Conservation (phyloP, 176 grass and related monocot species). For the Triticum turgidum region DNA sequence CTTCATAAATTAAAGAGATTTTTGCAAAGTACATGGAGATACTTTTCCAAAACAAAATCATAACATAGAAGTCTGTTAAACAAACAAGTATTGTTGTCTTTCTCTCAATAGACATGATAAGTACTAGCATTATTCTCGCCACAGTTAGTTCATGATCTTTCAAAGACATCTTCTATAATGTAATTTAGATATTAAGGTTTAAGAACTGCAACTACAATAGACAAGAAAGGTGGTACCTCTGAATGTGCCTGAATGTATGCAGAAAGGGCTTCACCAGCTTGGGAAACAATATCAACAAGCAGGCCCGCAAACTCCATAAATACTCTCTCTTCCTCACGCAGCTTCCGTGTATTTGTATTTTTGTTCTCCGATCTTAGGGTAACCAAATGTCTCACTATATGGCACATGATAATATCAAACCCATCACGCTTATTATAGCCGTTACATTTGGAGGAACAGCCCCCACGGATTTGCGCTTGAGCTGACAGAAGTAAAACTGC, state of each 20-base stretch:
- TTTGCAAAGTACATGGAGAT: neutral
- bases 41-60: neutral
- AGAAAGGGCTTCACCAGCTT: neutral
- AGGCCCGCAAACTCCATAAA: neutral
- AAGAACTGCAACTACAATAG: neutral
- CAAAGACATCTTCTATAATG: neutral
- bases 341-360: neutral
- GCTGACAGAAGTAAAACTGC: slow-evolving; percentile 1
- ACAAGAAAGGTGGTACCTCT: neutral
- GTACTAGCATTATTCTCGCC: neutral
- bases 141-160: neutral
- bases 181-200: neutral
- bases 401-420: neutral
- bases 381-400: neutral
- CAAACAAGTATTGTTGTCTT: neutral
- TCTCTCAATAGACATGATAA: neutral
- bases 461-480: neutral
- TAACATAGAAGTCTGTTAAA: neutral
- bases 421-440: neutral
- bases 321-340: neutral
- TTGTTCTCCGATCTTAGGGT: neutral
- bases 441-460: neutral
- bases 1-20: neutral
- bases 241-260: neutral
- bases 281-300: neutral